A percentile compares a stretch with the other conserved stretches of the same genome.
phyloP scores from a whole-genome alignment of 2,329 filamentous ascomycete species.

The Lasiodiplodia citricola region DNA sequence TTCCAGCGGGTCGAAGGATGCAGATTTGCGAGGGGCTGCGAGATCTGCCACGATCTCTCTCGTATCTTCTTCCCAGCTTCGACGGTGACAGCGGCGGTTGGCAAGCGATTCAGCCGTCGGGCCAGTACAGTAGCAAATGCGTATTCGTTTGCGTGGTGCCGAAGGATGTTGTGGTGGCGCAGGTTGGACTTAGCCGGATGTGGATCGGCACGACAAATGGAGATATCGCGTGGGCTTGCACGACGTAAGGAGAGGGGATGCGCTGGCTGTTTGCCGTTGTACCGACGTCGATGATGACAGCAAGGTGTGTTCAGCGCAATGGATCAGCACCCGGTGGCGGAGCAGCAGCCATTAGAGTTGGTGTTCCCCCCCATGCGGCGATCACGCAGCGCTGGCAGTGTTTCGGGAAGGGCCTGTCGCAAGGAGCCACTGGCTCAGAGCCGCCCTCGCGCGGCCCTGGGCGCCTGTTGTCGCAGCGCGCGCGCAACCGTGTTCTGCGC shows the following conservation, averaged over 20 bases:
- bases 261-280: not conserved
- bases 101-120: not conserved
- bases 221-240: not conserved
- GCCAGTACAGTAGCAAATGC: not conserved
- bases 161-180: not conserved
- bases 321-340: constrained; percentile 10
- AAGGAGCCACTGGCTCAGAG: constrained; percentile 1
- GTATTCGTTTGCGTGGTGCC: not conserved
- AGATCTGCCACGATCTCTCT: not conserved
- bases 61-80: not conserved
- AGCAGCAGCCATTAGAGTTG: constrained; percentile 3
- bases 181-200: not conserved
- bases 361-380: constrained; percentile 13
- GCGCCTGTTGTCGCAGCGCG: not conserved
- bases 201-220: constrained; percentile 2
- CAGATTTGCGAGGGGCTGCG: constrained; percentile 12
- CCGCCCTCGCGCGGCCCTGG: not conserved
- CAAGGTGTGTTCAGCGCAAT: not conserved
- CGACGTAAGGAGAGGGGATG: not conserved
- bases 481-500: not conserved
- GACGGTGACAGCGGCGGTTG: not conserved
- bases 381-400: constrained; percentile 17
- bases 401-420: constrained; percentile 6
- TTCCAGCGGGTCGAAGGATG: constrained; percentile 3
- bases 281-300: not conserved